Percentiles rank a stretch among this genome's conserved stretches.
These are phyloP conservation scores for Globisporangium recalcitrans DNA, from an alignment of 352 stramenopile species.

Conservation along the genomic window DNA sequence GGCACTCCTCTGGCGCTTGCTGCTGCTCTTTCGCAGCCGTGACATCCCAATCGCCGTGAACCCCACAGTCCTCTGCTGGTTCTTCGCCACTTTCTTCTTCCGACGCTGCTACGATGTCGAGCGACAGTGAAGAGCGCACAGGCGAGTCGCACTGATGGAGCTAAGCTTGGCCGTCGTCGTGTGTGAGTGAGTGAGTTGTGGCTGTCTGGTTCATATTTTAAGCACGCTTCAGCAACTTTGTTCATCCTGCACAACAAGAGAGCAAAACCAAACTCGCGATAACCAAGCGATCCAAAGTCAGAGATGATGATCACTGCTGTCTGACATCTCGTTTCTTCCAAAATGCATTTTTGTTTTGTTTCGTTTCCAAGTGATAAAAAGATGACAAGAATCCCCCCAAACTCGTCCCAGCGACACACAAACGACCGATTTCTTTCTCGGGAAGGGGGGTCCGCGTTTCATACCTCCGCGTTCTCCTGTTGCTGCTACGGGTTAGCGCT, in stretches of 20 bases:
- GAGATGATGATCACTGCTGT: too few species aligned
- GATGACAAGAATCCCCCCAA: background rate
- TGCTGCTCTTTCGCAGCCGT: constrained; percentile 2
- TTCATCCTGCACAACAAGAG: background rate
- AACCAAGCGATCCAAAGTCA: too few species aligned
- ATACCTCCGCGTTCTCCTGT: constrained; percentile 18
- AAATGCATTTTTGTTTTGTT: background rate
- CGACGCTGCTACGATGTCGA: too few species aligned
- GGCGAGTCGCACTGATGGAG: constrained; percentile 51
- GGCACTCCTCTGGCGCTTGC: constrained; percentile 19
- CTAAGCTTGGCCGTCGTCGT: background rate
- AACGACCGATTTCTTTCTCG: background rate
- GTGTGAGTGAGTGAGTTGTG: background rate
- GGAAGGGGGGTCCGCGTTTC: constrained; percentile 11
- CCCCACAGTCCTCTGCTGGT: background rate
- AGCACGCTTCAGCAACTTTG: background rate
- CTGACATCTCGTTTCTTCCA: too few species aligned
- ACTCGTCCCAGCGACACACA: background rate
- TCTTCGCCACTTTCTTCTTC: background rate
- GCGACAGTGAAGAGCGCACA: background rate
- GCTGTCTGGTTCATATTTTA: background rate
- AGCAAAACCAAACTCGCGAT: background rate
- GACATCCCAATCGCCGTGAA: constrained; percentile 15
- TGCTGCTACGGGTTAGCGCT: background rate
- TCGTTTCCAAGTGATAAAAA: background rate